Conservation (phyloP, 2,329 filamentous ascomycete species). For the Byssoonygena ceratinophila region DNA sequence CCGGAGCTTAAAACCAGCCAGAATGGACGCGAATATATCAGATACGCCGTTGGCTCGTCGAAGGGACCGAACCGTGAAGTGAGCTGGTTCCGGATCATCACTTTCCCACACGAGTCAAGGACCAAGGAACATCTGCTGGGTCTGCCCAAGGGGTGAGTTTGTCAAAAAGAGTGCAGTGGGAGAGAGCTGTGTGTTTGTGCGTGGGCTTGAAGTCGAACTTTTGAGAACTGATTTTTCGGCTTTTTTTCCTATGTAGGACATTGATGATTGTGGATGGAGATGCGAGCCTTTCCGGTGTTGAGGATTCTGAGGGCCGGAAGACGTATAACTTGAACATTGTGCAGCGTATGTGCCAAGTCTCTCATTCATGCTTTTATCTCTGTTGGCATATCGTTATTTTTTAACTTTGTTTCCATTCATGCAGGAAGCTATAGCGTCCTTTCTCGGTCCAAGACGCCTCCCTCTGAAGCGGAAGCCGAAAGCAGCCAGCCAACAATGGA, state of each 20-base stretch:
- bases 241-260: constrained; percentile 43
- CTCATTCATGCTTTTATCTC: neutral
- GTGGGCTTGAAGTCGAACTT: no score
- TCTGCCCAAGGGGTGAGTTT: constrained; percentile 67
- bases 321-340: constrained; percentile 54
- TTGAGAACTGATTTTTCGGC: neutral
- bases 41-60: constrained; percentile 64
- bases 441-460: neutral
- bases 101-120: constrained; percentile 57
- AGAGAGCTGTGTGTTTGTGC: no score
- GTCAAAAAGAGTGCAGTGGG: no score
- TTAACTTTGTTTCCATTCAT: neutral
- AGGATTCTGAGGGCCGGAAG: constrained; percentile 60
- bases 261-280: constrained; percentile 78
- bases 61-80: constrained; percentile 59
- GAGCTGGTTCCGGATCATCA: constrained; percentile 74
- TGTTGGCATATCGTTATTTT: neutral
- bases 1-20: constrained; percentile 65
- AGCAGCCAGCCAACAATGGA: neutral
- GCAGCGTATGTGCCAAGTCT: constrained; percentile 57
- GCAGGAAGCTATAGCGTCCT: neutral
- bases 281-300: constrained; percentile 55
- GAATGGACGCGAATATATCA: constrained; percentile 62
- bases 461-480: neutral
- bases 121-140: constrained; percentile 60